A percentile compares a stretch with the other conserved stretches of the same genome.
phyloP scores from a whole-genome alignment of 371 early-diverging fungal genomes.

The Actinomucor elegans region DNA sequence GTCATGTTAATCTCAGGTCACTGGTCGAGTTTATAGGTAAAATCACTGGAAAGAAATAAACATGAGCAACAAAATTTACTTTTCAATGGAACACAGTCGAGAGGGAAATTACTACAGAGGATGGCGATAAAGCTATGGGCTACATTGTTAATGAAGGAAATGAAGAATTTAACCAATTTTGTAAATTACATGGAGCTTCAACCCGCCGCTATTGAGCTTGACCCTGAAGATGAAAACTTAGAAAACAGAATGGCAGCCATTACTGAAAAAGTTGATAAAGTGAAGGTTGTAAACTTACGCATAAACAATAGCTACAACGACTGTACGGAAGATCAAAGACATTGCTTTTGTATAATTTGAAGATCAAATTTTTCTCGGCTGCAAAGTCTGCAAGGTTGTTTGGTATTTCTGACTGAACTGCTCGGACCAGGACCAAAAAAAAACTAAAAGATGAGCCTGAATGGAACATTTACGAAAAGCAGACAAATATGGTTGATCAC shows the following conservation, averaged over 20 bases:
- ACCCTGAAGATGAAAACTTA: slow-evolving; percentile 8
- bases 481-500: no score
- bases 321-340: slow-evolving; percentile 6
- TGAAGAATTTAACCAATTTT: slow-evolving; percentile 9
- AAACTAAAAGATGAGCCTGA: slow-evolving; percentile 2
- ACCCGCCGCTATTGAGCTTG: slow-evolving; percentile 7
- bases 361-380: slow-evolving; percentile 6
- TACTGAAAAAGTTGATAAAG: slow-evolving; percentile 1
- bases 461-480: slow-evolving; percentile 7
- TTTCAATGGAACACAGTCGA: slow-evolving; percentile 8
- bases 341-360: slow-evolving; percentile 3
- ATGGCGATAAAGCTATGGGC: slow-evolving; percentile 6
- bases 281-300: background rate
- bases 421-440: slow-evolving; percentile 5
- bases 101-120: slow-evolving; percentile 5
- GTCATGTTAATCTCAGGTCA: no score
- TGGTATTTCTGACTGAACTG: background rate
- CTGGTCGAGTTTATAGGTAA: no score
- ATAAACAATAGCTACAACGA: background rate
- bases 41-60: no score
- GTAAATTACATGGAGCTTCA: background rate
- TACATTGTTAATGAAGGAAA: slow-evolving; percentile 8
- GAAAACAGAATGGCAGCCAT: background rate
- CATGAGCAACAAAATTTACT: slow-evolving; percentile 2
- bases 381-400: background rate